A percentile compares a stretch with the other conserved stretches of the same genome.
Conservation (phyloP, 345 rosid genomes). For the Jatropha curcas region DNA sequence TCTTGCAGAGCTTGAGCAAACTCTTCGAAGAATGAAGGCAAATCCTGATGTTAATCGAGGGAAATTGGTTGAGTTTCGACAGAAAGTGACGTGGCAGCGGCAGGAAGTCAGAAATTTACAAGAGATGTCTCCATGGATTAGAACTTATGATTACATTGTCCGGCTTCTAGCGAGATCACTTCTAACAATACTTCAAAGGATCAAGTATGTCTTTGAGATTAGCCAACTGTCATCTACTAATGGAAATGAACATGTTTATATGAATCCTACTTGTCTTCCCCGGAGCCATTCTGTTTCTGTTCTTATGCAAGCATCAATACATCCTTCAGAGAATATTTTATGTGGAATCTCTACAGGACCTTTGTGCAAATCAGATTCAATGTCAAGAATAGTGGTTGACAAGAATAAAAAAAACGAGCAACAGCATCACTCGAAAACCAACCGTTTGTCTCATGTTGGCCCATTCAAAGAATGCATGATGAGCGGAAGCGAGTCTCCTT, state of each 20-base stretch:
- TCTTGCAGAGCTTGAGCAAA: conserved; percentile 64
- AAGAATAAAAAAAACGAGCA: conserved; percentile 28
- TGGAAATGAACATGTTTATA: conserved; percentile 10
- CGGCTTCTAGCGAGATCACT: conserved; percentile 59
- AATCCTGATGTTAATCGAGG: conserved; percentile 35
- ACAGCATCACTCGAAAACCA: conserved; percentile 35
- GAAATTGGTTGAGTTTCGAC: conserved; percentile 53
- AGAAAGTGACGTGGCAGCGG: conserved; percentile 52
- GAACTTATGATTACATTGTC: conserved; percentile 57
- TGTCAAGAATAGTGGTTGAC: conserved; percentile 14
- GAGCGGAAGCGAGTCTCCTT: conserved; percentile 38
- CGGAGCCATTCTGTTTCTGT: conserved; percentile 42
- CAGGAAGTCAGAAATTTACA: conserved; percentile 55
- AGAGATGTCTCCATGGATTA: conserved; percentile 58
- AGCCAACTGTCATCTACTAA: conserved; percentile 22
- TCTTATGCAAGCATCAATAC: conserved; percentile 34
- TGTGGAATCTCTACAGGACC: conserved; percentile 31
- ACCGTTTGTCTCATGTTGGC: conserved; percentile 30
- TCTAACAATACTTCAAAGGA: conserved; percentile 54
- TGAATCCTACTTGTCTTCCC: conserved; percentile 17
- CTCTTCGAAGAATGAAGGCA: conserved; percentile 52
- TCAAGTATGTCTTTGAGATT: conserved; percentile 36
- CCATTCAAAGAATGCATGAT: conserved; percentile 48
- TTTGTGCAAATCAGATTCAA: conserved; percentile 29
- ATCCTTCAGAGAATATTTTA: conserved; percentile 39